Percentiles rank a stretch among this genome's conserved stretches.
phyloP scores from a whole-genome alignment of 257 asterid genomes.

The Anisodus tanguticus region DNA sequence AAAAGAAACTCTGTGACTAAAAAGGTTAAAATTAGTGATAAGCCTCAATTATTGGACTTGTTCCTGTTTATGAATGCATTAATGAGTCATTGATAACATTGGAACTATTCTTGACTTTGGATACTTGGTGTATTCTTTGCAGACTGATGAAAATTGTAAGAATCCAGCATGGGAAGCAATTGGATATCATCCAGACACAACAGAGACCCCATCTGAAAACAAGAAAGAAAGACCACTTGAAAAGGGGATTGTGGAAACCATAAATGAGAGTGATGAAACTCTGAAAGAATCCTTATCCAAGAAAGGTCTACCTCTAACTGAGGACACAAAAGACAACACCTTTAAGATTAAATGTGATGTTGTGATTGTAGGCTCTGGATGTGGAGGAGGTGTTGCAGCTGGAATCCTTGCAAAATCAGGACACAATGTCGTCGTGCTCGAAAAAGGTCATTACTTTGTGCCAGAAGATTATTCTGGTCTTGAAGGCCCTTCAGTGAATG shows the following conservation, averaged over 20 bases:
- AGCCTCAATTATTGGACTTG: background rate
- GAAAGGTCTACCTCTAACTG: constrained; percentile 54
- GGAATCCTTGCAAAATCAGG: constrained; percentile 79
- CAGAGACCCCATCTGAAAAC: constrained; percentile 27
- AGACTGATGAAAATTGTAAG: constrained; percentile 66
- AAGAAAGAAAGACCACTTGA: constrained; percentile 67
- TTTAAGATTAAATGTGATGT: constrained; percentile 73
- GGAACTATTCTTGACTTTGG: background rate
- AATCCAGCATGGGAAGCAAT: constrained; percentile 80
- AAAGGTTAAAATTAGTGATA: background rate
- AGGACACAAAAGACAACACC: constrained; percentile 39
- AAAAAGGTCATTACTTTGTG: constrained; percentile 84
- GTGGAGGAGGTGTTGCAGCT: constrained; percentile 93
- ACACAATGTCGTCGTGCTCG: constrained; percentile 72
- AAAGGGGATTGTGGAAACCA: constrained; percentile 69
- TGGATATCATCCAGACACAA: constrained; percentile 58
- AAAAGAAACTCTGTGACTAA: background rate
- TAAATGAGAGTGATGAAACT: constrained; percentile 48
- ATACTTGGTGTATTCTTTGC: constrained; percentile 35
- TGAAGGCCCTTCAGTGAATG: constrained; percentile 74
- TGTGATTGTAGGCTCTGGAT: constrained; percentile 88
- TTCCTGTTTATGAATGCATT: background rate
- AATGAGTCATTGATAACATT: background rate
- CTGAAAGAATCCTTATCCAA: constrained; percentile 59
- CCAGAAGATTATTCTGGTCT: constrained; percentile 79